These are phyloP conservation scores for Termitomyces sp. DNA, from an alignment of 768 basidiomycete genomes.

Conservation along the genomic window DNA sequence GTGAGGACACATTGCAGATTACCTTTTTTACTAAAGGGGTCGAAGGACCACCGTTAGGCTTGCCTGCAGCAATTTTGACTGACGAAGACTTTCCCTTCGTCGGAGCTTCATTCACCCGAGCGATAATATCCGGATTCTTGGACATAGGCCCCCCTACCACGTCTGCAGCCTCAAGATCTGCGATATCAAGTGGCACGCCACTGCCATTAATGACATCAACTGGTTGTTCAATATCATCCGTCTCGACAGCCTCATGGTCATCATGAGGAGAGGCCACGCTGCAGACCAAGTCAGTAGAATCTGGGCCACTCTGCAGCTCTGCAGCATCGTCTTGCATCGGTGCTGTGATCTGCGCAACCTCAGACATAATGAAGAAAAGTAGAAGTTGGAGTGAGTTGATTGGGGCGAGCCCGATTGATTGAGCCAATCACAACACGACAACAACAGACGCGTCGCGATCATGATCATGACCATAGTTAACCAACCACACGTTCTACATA, in stretches of 20 bases:
- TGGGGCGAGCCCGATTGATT: constrained; percentile 3
- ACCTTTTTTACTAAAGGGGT: constrained; percentile 70
- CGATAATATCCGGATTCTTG: constrained; percentile 15
- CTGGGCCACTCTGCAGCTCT: constrained; percentile 9
- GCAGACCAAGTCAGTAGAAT: constrained; percentile 12
- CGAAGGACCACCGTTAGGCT: constrained; percentile 41
- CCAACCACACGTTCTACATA: not conserved
- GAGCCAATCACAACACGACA: constrained; percentile 22
- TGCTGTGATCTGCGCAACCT: constrained; percentile 16
- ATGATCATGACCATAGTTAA: not conserved
- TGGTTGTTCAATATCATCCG: constrained; percentile 15
- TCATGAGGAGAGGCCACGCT: constrained; percentile 21
- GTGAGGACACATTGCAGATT: not conserved
- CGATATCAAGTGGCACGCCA: constrained; percentile 7
- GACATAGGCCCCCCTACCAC: constrained; percentile 17
- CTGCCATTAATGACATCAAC: constrained; percentile 13
- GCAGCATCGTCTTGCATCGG: constrained; percentile 14
- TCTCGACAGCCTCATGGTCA: constrained; percentile 21
- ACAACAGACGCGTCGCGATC: constrained; percentile 28
- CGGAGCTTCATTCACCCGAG: constrained; percentile 21
- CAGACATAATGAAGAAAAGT: constrained; percentile 22
- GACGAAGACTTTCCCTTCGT: constrained; percentile 31
- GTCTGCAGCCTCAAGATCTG: constrained; percentile 12
- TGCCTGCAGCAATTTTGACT: constrained; percentile 38
- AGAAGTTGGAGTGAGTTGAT: constrained; percentile 1